phyloP scores from a whole-genome alignment of 495 filamentous ascomycete species.

The Penicillium herquei region DNA sequence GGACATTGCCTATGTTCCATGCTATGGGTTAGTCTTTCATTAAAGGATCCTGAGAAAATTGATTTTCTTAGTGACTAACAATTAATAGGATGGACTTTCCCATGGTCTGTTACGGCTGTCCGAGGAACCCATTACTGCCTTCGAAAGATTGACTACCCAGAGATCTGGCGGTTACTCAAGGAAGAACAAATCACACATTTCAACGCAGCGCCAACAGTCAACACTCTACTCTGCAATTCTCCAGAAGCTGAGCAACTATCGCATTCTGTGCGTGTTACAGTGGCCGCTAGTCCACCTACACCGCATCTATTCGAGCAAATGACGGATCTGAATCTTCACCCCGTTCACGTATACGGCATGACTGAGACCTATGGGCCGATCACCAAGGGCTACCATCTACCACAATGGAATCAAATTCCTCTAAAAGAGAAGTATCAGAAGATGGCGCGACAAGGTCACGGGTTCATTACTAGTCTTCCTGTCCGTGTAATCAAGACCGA shows the following conservation, averaged over 20 bases:
- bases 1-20: slow-evolving; percentile 97
- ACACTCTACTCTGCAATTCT: slow-evolving; percentile 82
- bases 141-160: slow-evolving; percentile 88
- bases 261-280: slow-evolving; percentile 78
- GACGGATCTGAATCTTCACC: slow-evolving; percentile 80
- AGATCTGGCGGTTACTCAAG: slow-evolving; percentile 87
- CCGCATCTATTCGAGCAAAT: slow-evolving; percentile 90
- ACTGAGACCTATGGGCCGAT: slow-evolving; percentile 97
- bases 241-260: slow-evolving; percentile 67
- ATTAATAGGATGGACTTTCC: slow-evolving; percentile 66
- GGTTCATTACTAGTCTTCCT: slow-evolving; percentile 81
- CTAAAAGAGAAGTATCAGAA: slow-evolving; percentile 70
- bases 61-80: neutral
- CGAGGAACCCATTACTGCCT: slow-evolving; percentile 93
- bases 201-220: slow-evolving; percentile 94
- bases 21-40: slow-evolving; percentile 61
- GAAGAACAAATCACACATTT: slow-evolving; percentile 87
- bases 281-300: slow-evolving; percentile 88
- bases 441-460: slow-evolving; percentile 94
- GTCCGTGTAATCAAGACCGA: slow-evolving; percentile 81
- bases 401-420: slow-evolving; percentile 72
- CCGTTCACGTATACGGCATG: slow-evolving; percentile 93
- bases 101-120: slow-evolving; percentile 87
- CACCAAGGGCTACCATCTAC: slow-evolving; percentile 86
- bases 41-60: neutral